Percentiles rank a stretch among this genome's conserved stretches.
Evolutionary conservation across 2,329 filamentous ascomycete species (phyloP).

Genomic region (Neonectria punicea): DNA sequence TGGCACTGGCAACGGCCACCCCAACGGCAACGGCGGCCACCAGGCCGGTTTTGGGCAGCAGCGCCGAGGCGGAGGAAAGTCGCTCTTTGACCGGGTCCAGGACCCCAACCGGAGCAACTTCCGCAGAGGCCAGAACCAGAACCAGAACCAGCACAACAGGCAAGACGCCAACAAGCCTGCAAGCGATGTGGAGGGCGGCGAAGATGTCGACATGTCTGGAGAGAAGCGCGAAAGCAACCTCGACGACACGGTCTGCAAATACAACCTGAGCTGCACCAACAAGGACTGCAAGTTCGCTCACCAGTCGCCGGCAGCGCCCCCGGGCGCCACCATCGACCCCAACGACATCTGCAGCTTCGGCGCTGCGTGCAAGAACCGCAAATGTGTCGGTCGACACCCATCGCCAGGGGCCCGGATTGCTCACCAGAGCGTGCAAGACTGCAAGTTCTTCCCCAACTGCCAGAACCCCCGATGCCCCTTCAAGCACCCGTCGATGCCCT

Average conservation of each 20-base stretch:
- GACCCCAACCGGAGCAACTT: conserved; percentile 62
- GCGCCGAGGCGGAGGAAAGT: conserved; percentile 61
- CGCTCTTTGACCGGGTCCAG: conserved; percentile 81
- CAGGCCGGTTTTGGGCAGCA: conserved; percentile 53
- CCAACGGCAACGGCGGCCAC: conserved; percentile 51
- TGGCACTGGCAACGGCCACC: not conserved
- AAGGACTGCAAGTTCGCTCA: conserved; percentile 93
- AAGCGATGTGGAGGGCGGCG: conserved; percentile 55
- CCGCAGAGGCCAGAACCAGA: conserved; percentile 59
- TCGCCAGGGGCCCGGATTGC: conserved; percentile 84
- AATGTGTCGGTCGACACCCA: conserved; percentile 91
- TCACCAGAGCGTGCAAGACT: conserved; percentile 86
- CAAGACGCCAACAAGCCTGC: conserved; percentile 49
- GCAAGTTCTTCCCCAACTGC: conserved; percentile 92
- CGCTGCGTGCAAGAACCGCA: conserved; percentile 93
- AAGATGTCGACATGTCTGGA: conserved; percentile 72
- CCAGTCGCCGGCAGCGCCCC: conserved; percentile 89
- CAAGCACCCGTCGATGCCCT: conserved; percentile 85
- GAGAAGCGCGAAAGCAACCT: conserved; percentile 64
- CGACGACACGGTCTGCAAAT: conserved; percentile 84
- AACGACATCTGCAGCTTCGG: conserved; percentile 85
- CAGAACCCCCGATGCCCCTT: conserved; percentile 89
- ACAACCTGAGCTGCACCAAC: conserved; percentile 88
- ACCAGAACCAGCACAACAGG: conserved; percentile 46
- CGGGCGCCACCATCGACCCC: conserved; percentile 80